Evolutionary conservation across 2,329 filamentous ascomycete genomes (phyloP).

Genomic region (Fusarium metavorans): DNA sequence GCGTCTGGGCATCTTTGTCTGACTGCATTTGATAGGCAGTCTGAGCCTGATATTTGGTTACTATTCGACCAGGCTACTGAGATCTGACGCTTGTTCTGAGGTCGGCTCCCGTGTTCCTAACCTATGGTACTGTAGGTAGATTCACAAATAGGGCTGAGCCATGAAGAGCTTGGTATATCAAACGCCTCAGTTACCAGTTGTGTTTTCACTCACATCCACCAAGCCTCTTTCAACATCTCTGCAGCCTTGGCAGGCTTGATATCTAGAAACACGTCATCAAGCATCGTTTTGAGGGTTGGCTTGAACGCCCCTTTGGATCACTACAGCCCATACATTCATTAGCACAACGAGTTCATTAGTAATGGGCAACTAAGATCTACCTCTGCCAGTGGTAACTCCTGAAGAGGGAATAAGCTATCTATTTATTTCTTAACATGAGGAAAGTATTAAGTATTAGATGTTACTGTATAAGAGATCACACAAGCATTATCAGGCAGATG

Average conservation of each 20-base stretch:
- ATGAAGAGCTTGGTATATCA: background rate
- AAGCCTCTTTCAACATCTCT: background rate
- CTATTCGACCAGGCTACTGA: background rate
- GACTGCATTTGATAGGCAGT: background rate
- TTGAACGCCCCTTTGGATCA: background rate
- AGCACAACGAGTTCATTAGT: background rate
- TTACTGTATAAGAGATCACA: background rate
- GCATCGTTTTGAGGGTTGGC: background rate
- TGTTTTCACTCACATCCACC: background rate
- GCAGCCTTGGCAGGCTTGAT: background rate
- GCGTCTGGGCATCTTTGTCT: background rate
- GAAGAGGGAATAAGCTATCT: background rate
- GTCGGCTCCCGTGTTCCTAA: background rate
- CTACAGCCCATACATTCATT: background rate
- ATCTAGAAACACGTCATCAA: slow-evolving; percentile 5
- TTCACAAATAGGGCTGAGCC: background rate
- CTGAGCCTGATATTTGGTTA: background rate
- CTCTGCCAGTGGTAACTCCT: background rate
- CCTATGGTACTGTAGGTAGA: background rate
- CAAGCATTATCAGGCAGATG: too few relatives aligned
- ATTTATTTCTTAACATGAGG: background rate
- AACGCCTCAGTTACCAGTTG: background rate
- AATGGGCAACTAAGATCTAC: background rate
- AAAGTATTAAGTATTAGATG: background rate
- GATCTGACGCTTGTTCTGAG: background rate